Evolutionary conservation across 2,329 filamentous ascomycete species (phyloP).

Genomic region (Fusarium continuum): DNA sequence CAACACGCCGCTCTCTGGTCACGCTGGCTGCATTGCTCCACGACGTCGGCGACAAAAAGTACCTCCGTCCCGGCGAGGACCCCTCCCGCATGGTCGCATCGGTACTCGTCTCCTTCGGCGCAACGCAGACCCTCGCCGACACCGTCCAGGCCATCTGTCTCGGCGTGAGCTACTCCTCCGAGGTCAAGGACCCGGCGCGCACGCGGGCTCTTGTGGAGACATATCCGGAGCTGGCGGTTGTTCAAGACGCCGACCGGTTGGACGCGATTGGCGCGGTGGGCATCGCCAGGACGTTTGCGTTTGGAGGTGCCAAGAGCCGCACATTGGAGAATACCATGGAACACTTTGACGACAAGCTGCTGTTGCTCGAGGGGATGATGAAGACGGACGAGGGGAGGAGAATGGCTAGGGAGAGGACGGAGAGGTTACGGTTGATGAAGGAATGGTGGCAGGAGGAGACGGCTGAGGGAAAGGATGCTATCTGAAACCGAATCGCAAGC

Average conservation of each 20-base stretch:
- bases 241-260: constrained; percentile 93
- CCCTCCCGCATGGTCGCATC: constrained; percentile 63
- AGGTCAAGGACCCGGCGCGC: constrained; percentile 70
- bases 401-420: constrained; percentile 63
- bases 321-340: constrained; percentile 72
- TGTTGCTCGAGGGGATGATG: constrained; percentile 71
- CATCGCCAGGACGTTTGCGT: constrained; percentile 72
- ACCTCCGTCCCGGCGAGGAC: constrained; percentile 68
- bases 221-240: constrained; percentile 73
- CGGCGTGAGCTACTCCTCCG: constrained; percentile 80
- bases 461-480: constrained; percentile 3
- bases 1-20: constrained; percentile 58
- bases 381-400: constrained; percentile 66
- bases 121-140: constrained; percentile 64
- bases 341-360: constrained; percentile 81
- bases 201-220: constrained; percentile 69
- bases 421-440: constrained; percentile 61
- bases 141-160: constrained; percentile 77
- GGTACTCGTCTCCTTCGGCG: constrained; percentile 66
- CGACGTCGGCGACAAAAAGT: constrained; percentile 89
- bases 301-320: constrained; percentile 70
- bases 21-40: constrained; percentile 81
- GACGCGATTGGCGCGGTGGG: constrained; percentile 91
- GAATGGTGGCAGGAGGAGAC: constrained; percentile 68
- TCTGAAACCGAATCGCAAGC: not conserved